Evolutionary conservation across 495 filamentous ascomycete genomes (phyloP).

Genomic region (Pyrenopolyporus hunteri): DNA sequence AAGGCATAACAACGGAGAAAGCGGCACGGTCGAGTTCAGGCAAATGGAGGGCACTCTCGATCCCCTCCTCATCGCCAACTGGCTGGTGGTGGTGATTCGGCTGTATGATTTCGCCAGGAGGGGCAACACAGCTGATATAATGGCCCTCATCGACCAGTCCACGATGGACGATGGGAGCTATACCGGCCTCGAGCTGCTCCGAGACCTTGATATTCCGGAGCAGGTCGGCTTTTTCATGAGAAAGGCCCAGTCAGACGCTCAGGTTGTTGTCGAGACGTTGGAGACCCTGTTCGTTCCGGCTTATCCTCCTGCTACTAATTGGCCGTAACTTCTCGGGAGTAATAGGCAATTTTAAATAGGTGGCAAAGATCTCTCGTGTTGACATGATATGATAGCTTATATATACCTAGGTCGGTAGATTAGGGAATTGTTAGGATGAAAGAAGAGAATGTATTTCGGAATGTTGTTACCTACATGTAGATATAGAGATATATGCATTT

Average conservation of each 20-base stretch:
- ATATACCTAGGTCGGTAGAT: no score
- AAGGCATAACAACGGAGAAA: slow-evolving; percentile 20
- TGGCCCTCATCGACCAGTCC: not conserved
- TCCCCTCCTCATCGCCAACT: slow-evolving; percentile 10
- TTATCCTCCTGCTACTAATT: no score
- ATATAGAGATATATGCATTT: no score
- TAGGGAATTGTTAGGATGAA: no score
- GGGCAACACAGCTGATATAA: slow-evolving; percentile 9
- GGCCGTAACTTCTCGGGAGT: no score
- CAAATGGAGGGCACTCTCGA: slow-evolving; percentile 15
- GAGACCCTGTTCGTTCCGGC: slow-evolving; percentile 1
- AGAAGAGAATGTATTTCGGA: no score
- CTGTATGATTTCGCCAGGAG: slow-evolving; percentile 11
- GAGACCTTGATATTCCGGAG: slow-evolving; percentile 11
- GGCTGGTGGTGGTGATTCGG: slow-evolving; percentile 13
- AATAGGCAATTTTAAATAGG: no score
- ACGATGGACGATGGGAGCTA: not conserved
- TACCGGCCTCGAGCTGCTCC: slow-evolving; percentile 3
- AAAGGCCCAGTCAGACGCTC: not conserved
- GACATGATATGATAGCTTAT: no score
- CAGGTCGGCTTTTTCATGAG: slow-evolving; percentile 4
- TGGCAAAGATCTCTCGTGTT: no score
- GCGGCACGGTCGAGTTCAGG: slow-evolving; percentile 26
- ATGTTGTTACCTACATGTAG: no score
- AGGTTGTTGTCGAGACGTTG: not conserved